Evolutionary conservation across 331 rosid genomes (phyloP).

Genomic region (Prunus yedoensis): DNA sequence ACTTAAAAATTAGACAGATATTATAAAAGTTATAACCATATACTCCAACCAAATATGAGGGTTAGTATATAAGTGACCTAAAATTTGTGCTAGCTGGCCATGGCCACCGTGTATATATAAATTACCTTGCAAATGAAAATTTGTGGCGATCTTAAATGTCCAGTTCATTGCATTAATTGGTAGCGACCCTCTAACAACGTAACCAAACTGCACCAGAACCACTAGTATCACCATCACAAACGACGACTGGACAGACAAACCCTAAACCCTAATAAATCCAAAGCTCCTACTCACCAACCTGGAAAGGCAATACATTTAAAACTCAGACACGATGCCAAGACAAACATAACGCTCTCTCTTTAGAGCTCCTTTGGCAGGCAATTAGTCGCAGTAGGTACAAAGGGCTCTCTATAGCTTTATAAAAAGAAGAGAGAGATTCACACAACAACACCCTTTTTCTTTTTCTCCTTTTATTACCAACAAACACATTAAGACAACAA

Average conservation of each 20-base stretch:
- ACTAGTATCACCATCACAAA: constrained; percentile 22
- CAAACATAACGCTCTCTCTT: constrained; percentile 37
- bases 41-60: no score
- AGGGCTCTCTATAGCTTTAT: constrained; percentile 25
- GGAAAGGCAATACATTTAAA: constrained; percentile 37
- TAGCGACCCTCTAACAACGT: constrained; percentile 8
- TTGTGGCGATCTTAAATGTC: background rate
- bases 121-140: background rate
- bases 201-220: constrained; percentile 15
- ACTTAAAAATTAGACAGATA: no score
- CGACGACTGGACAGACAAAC: constrained; percentile 29
- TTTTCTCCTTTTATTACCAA: constrained; percentile 3
- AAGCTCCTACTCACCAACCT: constrained; percentile 47
- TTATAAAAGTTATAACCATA: no score
- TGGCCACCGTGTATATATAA: no score
- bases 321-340: constrained; percentile 9
- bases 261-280: constrained; percentile 44
- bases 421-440: constrained; percentile 24
- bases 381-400: constrained; percentile 29
- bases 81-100: no score
- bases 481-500: background rate
- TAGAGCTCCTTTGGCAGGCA: constrained; percentile 29
- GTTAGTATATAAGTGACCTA: no score
- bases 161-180: background rate
- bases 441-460: background rate